Conservation (phyloP, 192 early-diverging fungal species). For the Backusella mclennaniae region DNA sequence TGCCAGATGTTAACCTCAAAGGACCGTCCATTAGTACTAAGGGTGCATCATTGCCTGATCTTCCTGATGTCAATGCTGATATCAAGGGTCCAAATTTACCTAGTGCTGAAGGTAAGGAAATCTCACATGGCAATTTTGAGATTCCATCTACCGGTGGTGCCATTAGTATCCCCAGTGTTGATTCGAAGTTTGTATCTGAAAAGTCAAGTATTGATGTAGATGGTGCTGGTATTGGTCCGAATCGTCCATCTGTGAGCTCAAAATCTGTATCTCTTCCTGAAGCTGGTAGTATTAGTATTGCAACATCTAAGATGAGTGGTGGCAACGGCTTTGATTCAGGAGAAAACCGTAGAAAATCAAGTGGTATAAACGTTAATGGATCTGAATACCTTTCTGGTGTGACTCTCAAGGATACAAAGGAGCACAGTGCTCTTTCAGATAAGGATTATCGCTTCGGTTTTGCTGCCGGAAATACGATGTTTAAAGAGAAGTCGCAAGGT, state of each 20-base stretch:
- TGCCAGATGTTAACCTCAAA: not conserved
- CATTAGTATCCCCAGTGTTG: no score
- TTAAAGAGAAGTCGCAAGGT: not conserved
- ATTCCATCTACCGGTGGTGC: not conserved
- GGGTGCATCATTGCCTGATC: not conserved
- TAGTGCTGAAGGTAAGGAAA: not conserved
- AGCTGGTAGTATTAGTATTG: not conserved
- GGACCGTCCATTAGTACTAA: not conserved
- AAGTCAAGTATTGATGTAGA: no score
- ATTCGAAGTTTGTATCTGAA: no score
- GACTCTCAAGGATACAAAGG: not conserved
- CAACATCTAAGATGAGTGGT: no score
- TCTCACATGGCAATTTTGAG: not conserved
- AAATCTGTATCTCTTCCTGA: not conserved
- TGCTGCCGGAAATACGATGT: not conserved
- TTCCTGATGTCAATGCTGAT: not conserved
- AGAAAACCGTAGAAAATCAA: not conserved
- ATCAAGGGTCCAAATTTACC: not conserved
- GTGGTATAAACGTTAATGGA: not conserved
- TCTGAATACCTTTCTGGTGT: not conserved
- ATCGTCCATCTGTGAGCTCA: not conserved
- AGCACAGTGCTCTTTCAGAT: not conserved
- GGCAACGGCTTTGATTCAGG: not conserved
- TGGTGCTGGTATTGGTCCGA: not conserved
- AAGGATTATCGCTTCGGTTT: not conserved